These are phyloP conservation scores for Aspergillus cejpii DNA, from an alignment of 2,329 filamentous ascomycete genomes.

Conservation along the genomic window DNA sequence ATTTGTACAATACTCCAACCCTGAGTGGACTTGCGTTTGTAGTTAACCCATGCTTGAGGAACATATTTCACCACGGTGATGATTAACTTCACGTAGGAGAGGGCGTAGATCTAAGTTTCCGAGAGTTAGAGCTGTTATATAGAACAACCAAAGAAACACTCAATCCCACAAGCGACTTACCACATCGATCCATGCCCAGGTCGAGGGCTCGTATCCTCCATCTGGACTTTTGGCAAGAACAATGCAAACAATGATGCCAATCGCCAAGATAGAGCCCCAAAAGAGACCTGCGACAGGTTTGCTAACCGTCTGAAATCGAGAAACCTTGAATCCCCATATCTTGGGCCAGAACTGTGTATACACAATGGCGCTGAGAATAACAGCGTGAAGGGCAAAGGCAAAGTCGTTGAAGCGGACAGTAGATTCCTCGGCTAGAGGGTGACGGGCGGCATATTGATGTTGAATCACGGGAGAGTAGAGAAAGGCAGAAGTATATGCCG, in stretches of 20 bases:
- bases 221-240: constrained; percentile 40
- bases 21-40: constrained; percentile 71
- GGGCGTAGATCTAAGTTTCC: constrained; percentile 50
- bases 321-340: constrained; percentile 69
- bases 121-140: constrained; percentile 1
- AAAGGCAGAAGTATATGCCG: constrained; percentile 66
- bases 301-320: constrained; percentile 49
- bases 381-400: constrained; percentile 75
- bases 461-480: constrained; percentile 73
- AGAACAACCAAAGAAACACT: not conserved
- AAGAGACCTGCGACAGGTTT: constrained; percentile 62
- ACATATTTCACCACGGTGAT: constrained; percentile 90
- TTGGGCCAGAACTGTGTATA: constrained; percentile 67
- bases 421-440: constrained; percentile 65
- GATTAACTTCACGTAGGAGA: constrained; percentile 83
- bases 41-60: constrained; percentile 78
- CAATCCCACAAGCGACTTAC: constrained; percentile 35
- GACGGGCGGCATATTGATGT: constrained; percentile 72
- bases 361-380: constrained; percentile 64
- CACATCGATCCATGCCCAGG: constrained; percentile 60
- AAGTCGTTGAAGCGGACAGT: constrained; percentile 89
- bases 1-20: constrained; percentile 87
- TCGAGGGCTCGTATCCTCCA: constrained; percentile 41
- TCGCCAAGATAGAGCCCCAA: constrained; percentile 55
- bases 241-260: constrained; percentile 34